These are phyloP conservation scores for Tubosaeta brunneosetosa DNA, from an alignment of 768 basidiomycete genomes.

Conservation along the genomic window DNA sequence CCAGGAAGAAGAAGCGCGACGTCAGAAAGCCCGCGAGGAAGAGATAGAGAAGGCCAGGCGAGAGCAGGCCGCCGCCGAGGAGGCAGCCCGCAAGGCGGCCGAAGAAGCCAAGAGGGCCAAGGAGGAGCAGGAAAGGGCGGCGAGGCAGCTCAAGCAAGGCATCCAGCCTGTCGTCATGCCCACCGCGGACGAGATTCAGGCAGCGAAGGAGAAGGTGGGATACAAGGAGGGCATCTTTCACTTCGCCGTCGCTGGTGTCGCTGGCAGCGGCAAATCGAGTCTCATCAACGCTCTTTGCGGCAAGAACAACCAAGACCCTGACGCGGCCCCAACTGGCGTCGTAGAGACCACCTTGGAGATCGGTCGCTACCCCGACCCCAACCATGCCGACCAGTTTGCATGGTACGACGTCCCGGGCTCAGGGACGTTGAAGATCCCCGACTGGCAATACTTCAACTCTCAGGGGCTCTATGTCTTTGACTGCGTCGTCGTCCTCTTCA, in stretches of 20 bases:
- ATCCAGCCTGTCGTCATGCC: conserved; percentile 30
- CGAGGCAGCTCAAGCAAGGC: conserved; percentile 22
- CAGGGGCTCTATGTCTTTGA: conserved; percentile 37
- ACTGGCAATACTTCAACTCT: conserved; percentile 37
- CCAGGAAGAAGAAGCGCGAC: conserved; percentile 21
- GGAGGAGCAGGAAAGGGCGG: conserved; percentile 18
- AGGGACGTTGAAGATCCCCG: conserved; percentile 32
- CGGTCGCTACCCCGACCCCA: conserved; percentile 28
- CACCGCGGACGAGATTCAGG: conserved; percentile 22
- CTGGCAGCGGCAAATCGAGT: conserved; percentile 31
- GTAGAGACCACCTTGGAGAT: conserved; percentile 31
- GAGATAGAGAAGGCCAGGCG: conserved; percentile 13
- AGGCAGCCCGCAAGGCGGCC: conserved; percentile 18
- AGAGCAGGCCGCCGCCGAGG: conserved; percentile 20
- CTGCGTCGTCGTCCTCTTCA: conserved; percentile 32
- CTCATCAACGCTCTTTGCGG: conserved; percentile 33
- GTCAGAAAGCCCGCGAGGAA: conserved; percentile 19
- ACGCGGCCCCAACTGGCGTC: conserved; percentile 31
- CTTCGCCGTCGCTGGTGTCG: conserved; percentile 27
- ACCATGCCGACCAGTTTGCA: conserved; percentile 19
- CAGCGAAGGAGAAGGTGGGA: conserved; percentile 20
- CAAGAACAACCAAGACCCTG: conserved; percentile 19
- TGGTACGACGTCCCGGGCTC: conserved; percentile 40
- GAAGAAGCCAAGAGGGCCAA: conserved; percentile 22
- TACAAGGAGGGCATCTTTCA: conserved; percentile 30